A percentile compares a stretch with the other conserved stretches of the same genome.
These are phyloP conservation scores for Linum usitatissimum DNA, from an alignment of 345 rosid genomes.

Conservation along the genomic window DNA sequence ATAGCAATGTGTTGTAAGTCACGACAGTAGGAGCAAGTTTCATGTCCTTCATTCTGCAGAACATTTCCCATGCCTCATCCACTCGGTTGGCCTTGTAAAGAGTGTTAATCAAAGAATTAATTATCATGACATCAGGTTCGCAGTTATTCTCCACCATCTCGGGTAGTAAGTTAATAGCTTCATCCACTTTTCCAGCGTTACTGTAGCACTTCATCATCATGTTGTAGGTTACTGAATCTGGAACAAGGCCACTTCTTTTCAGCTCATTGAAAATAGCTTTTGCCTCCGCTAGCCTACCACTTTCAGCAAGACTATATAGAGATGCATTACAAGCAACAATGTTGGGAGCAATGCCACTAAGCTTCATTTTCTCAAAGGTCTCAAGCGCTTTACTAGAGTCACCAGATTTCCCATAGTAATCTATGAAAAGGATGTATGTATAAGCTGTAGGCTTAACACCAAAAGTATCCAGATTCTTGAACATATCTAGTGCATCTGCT, in stretches of 20 bases:
- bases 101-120: slow-evolving; percentile 66
- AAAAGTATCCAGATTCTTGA: slow-evolving; percentile 43
- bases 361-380: slow-evolving; percentile 73
- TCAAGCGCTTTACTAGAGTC: slow-evolving; percentile 50
- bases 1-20: slow-evolving; percentile 73
- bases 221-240: slow-evolving; percentile 85
- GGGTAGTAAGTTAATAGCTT: slow-evolving; percentile 59
- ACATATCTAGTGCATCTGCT: slow-evolving; percentile 51
- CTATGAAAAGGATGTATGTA: slow-evolving; percentile 71
- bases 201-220: slow-evolving; percentile 94
- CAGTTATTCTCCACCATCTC: slow-evolving; percentile 60
- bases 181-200: slow-evolving; percentile 63
- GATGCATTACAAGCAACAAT: slow-evolving; percentile 84
- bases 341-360: slow-evolving; percentile 64
- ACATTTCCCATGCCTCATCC: slow-evolving; percentile 83
- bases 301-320: slow-evolving; percentile 64
- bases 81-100: slow-evolving; percentile 68
- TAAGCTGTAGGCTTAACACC: slow-evolving; percentile 66
- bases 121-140: slow-evolving; percentile 65
- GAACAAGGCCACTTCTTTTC: slow-evolving; percentile 47
- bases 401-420: slow-evolving; percentile 80
- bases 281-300: slow-evolving; percentile 58
- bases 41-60: slow-evolving; percentile 51
- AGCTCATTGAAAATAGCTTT: slow-evolving; percentile 56
- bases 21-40: slow-evolving; percentile 68